A percentile compares a stretch with the other conserved stretches of the same genome.
Conservation (phyloP, 331 rosid species). For the Malus hybrid region DNA sequence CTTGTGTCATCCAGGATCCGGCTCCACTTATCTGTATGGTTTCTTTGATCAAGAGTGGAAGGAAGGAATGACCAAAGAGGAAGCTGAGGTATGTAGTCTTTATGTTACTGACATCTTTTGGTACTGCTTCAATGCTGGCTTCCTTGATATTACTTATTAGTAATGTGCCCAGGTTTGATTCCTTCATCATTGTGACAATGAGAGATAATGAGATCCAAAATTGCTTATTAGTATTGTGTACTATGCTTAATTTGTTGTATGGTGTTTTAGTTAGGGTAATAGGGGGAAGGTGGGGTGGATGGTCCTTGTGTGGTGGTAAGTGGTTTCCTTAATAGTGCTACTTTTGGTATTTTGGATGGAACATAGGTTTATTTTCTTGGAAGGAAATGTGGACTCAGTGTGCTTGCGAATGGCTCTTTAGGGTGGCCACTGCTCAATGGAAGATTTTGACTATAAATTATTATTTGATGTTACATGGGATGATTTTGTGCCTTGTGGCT, state of each 20-base stretch:
- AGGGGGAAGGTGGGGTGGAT: neutral
- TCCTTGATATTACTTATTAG: neutral
- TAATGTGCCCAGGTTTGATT: neutral
- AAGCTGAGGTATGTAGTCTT: constrained; percentile 68
- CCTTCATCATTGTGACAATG: neutral
- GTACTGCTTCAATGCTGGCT: neutral
- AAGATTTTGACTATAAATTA: neutral
- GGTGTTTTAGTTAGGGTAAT: neutral
- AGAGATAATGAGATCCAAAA: neutral
- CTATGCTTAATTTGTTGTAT: neutral
- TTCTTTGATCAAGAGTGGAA: constrained; percentile 92
- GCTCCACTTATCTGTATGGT: constrained; percentile 90
- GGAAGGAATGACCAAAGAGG: constrained; percentile 94
- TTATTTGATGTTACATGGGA: neutral
- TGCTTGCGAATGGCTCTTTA: neutral
- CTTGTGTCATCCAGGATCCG: constrained; percentile 60
- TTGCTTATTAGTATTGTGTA: neutral
- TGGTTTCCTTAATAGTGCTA: neutral
- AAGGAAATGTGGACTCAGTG: neutral
- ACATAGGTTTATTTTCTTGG: neutral
- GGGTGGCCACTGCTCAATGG: neutral
- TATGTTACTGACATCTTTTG: neutral
- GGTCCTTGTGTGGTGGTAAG: neutral
- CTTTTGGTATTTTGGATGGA: neutral
- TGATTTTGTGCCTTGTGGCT: neutral